Conservation (phyloP, 495 filamentous ascomycete species). For the Margaritispora aquatica region DNA sequence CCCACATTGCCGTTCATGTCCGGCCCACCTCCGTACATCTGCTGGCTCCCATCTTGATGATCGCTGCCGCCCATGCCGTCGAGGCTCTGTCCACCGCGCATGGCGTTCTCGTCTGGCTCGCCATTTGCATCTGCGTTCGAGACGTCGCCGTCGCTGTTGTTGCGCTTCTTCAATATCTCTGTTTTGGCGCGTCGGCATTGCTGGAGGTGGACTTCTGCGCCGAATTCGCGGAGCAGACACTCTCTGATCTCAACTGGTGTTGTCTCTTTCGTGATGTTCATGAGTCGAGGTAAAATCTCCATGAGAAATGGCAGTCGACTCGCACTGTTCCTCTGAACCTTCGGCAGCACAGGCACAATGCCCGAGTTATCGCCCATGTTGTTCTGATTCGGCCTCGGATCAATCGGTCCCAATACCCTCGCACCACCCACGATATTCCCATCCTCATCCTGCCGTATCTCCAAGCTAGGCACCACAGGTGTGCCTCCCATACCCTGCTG, state of each 20-base stretch:
- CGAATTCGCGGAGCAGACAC: conserved; percentile 20
- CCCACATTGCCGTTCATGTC: not conserved
- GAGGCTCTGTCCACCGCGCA: conserved; percentile 8
- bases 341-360: conserved; percentile 19
- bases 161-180: conserved; percentile 22
- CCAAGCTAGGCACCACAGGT: conserved; percentile 9
- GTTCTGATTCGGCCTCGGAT: conserved; percentile 1
- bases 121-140: not conserved
- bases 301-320: conserved; percentile 23
- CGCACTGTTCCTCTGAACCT: conserved; percentile 25
- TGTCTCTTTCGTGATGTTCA: conserved; percentile 23
- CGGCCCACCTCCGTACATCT: conserved; percentile 19
- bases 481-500: not conserved
- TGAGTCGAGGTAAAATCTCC: conserved; percentile 23
- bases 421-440: conserved; percentile 24
- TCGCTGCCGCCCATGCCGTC: conserved; percentile 17
- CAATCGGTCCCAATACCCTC: conserved; percentile 20
- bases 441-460: conserved; percentile 23
- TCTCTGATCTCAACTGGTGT: conserved; percentile 24
- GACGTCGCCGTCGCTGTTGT: conserved; percentile 1
- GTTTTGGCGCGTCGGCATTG: conserved; percentile 25
- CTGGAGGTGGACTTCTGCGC: conserved; percentile 24
- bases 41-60: conserved; percentile 12
- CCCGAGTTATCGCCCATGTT: not conserved
- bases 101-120: not conserved